Percentiles rank a stretch among this genome's conserved stretches.
Conservation (phyloP, 805 yeast species). For the Ogataea nakhonphanomensis region DNA sequence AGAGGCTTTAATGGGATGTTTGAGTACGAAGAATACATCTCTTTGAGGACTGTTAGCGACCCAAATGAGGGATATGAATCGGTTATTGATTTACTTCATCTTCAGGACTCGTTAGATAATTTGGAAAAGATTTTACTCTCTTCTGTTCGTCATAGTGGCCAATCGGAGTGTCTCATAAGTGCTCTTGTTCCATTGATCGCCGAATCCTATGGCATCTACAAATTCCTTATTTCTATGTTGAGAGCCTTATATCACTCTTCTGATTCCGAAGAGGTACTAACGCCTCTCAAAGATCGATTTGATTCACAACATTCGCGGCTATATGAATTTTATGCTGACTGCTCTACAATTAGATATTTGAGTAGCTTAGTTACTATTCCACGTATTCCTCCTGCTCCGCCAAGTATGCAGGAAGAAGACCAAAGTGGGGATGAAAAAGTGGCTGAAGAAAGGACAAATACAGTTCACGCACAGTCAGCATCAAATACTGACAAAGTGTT, state of each 20-base stretch:
- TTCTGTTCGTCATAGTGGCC: constrained; percentile 51
- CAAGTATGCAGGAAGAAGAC: constrained; percentile 44
- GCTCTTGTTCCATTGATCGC: constrained; percentile 87
- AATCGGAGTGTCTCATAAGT: constrained; percentile 73
- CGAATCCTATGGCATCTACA: constrained; percentile 90
- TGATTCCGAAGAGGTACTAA: constrained; percentile 70
- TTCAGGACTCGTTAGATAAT: constrained; percentile 81
- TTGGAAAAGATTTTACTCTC: constrained; percentile 76
- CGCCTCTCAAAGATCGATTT: constrained; percentile 70
- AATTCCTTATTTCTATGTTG: constrained; percentile 84
- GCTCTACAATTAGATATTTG: constrained; percentile 77
- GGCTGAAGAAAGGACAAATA: no score
- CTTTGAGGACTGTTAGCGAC: constrained; percentile 81
- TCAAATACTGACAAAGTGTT: not conserved
- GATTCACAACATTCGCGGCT: constrained; percentile 65
- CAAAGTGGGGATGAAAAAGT: no score
- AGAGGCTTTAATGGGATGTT: constrained; percentile 92
- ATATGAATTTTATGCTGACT: constrained; percentile 84
- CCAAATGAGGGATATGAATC: constrained; percentile 96
- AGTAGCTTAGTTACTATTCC: constrained; percentile 82
- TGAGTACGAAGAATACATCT: constrained; percentile 92
- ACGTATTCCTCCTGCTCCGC: constrained; percentile 55
- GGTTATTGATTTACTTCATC: constrained; percentile 74
- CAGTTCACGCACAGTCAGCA: not conserved
- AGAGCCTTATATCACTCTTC: constrained; percentile 78